Evolutionary conservation across 768 basidiomycete species (phyloP), one percentile per base, ranked within the genome.

Genomic region (Melanogaster broomeanus): DNA sequence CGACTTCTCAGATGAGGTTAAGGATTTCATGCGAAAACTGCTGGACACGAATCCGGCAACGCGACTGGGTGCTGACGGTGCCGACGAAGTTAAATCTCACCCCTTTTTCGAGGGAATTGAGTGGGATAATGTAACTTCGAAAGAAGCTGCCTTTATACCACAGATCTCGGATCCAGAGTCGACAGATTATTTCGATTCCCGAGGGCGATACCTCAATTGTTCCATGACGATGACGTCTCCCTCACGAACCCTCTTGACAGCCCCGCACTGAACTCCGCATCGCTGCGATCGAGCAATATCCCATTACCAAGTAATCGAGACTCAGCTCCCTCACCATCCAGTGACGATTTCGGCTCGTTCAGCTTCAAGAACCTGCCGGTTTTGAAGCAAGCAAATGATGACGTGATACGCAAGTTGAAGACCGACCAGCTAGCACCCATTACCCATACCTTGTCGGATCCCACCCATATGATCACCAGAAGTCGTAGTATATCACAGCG

Each of bases 131-230:
- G 85, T 99, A 48, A 90, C 91, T 8, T 83, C 83, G 8, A 83
- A 85, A 6, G 90, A 96, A 71, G 93, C 94, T 10, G 90, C 88
- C 28, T 99, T 99, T 74, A 93, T 98, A 45, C 97, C 97, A 42
- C 89, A 94, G 64, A 84, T 97, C 30, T 83, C 88, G 13, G 95
- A 98, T 70, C 94, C 95, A 4, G 95, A 98, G 72, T 96, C 93
- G 19, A 99, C 97, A n/a, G 97, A 99, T 68, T 99, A 99, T 73
- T 99, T 99, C 62, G 97, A 99, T 72, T 83, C 94, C 54, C 86
- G 97, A 39, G 97, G 97, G 96, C 96, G 15, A 83, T 90, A 39
- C 83, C 87, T 27, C 90, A 93, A 63, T 73, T 91, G 31, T 97
- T 98, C 79, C 88, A 93, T 42, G 96, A 98, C 52, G 92, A 95